Evolutionary conservation across 1,284 basidiomycete species (phyloP).

Genomic region (Cutaneotrichosporon sp.): DNA sequence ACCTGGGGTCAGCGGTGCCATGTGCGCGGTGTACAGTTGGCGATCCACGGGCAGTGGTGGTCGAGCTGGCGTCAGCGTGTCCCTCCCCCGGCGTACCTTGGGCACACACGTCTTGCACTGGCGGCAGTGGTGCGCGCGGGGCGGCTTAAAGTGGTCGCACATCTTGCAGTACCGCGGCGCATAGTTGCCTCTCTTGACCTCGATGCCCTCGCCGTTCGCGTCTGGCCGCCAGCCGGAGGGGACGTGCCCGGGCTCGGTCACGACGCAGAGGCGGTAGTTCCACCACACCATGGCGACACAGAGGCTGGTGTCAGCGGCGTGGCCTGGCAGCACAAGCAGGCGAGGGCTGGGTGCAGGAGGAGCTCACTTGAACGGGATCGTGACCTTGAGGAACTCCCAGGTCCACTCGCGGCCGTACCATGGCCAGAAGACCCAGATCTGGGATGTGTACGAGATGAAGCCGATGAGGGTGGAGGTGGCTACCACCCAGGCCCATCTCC

Average conservation of each 20-base stretch:
- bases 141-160: constrained; percentile 60
- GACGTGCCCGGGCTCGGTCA: constrained; percentile 79
- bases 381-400: constrained; percentile 68
- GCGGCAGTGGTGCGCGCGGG: constrained; percentile 79
- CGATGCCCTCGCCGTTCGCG: constrained; percentile 68
- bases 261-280: constrained; percentile 82
- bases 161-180: constrained; percentile 77
- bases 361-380: constrained; percentile 85
- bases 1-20: constrained; percentile 58
- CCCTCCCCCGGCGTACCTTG: constrained; percentile 17
- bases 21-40: constrained; percentile 18
- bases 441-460: constrained; percentile 84
- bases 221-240: constrained; percentile 78
- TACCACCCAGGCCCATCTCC: constrained; percentile 46
- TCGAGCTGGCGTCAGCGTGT: constrained; percentile 34
- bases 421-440: constrained; percentile 88
- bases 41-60: constrained; percentile 14
- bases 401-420: constrained; percentile 77
- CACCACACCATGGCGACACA: constrained; percentile 75
- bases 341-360: background rate
- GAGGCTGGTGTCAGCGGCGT: constrained; percentile 58
- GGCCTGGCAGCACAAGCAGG: no score
- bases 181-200: constrained; percentile 82
- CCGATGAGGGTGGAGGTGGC: constrained; percentile 75
- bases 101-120: constrained; percentile 70